Evolutionary conservation across 345 rosid genomes (phyloP).

Genomic region (Sonneratia caseolaris): DNA sequence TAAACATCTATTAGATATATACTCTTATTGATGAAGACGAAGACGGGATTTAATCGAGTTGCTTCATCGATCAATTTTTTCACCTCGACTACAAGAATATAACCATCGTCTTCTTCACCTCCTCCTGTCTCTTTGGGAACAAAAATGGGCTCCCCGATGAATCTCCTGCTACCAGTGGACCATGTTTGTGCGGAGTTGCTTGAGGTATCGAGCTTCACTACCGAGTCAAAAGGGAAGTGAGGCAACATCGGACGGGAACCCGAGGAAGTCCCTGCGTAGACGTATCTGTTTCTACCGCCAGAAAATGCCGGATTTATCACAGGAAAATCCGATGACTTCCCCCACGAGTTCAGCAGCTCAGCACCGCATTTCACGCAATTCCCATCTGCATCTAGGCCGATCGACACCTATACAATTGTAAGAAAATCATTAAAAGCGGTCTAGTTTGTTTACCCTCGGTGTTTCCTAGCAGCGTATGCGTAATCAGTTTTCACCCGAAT

Average conservation of each 20-base stretch:
- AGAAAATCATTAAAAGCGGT: not conserved
- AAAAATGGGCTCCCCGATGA: slow-evolving; percentile 81
- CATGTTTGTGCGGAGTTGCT: slow-evolving; percentile 31
- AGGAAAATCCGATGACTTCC: slow-evolving; percentile 64
- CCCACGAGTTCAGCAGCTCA: slow-evolving; percentile 49
- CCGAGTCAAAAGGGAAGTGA: slow-evolving; percentile 73
- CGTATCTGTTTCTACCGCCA: slow-evolving; percentile 36
- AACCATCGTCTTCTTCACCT: slow-evolving; percentile 65
- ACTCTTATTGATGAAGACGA: not conserved
- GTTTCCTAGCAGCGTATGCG: not conserved
- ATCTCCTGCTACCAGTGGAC: slow-evolving; percentile 54
- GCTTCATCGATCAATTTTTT: not conserved
- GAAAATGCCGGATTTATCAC: slow-evolving; percentile 52
- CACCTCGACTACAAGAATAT: slow-evolving; percentile 80
- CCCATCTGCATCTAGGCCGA: slow-evolving; percentile 41
- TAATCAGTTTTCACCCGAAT: slow-evolving; percentile 32
- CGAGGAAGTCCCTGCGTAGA: slow-evolving; percentile 57
- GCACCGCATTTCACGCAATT: slow-evolving; percentile 32
- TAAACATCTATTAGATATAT: not conserved
- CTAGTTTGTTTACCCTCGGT: not conserved
- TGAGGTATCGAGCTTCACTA: slow-evolving; percentile 48
- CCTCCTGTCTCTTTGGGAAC: slow-evolving; percentile 38
- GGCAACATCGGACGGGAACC: slow-evolving; percentile 59
- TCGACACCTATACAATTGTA: slow-evolving; percentile 29
- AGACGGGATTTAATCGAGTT: not conserved